Evolutionary conservation across 1,284 basidiomycete genomes (phyloP), one percentile per base, ranked within the genome.

Genomic region (Tylopilus orsonianus): DNA sequence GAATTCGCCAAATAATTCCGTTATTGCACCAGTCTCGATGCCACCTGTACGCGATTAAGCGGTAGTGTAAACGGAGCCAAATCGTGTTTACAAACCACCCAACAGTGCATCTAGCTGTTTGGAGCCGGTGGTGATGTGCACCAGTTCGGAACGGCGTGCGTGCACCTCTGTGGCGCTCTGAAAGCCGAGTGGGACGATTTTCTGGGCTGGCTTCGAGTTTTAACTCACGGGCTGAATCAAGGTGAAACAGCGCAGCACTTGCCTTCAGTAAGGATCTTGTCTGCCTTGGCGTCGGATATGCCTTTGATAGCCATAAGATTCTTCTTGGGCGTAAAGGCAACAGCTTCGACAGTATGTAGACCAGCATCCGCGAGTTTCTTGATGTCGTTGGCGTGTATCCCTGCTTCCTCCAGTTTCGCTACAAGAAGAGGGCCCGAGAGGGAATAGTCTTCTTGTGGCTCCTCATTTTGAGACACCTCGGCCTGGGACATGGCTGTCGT

Each of bases 131-230:
- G 94, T 96, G 57, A 99, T 97, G 67, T 93, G 91, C 14, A 99
- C 93, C 37, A 99, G 79, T 67, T 99, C 97, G n/a, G 93, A 90
- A 43, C 97, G 80, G 46, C 93, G 84, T 23, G 92, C 89, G 66
- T 99, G 97, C 4, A 97, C 92, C 66, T 98, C 97, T 19, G 96
- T 97, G 8, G 97, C 97, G 41, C 96, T 99, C 53, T 96, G 95
- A 68, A 99, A 99, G 6, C 97, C 97, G 59, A 99, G 85, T 3
- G 96, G 96, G 13, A 99, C 88, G 57, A 98, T 89, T 73, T 97
- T 98, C 64, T 89, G 87, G 2, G 95, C 97, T 97, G 41, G 41
- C 44, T 44, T 53, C 48, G 44, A 20, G 43, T 9, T 26, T 16
- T 50, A 36, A 50, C 37, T 50, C 35, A 62, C 30, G 32, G 22